Evolutionary conservation across 306 rosid species (phyloP).

Genomic region (Rosa multiflora): DNA sequence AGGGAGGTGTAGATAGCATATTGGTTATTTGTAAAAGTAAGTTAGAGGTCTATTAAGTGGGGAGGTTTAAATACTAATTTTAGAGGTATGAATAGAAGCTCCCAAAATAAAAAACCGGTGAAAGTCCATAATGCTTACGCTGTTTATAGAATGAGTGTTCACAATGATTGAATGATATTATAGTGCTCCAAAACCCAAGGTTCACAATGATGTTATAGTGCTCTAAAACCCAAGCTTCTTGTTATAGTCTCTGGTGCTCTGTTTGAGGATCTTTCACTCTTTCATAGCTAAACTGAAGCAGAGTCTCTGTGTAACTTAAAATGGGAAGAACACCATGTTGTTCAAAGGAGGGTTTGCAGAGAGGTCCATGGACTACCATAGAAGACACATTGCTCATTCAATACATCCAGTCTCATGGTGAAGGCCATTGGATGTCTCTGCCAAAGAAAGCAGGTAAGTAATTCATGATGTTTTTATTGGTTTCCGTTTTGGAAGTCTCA

Average conservation of each 20-base stretch:
- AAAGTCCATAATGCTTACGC: background rate
- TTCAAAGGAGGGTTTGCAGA: conserved; percentile 60
- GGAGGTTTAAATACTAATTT: too few relatives aligned
- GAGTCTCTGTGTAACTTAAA: background rate
- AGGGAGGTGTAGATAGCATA: too few relatives aligned
- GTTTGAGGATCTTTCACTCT: background rate
- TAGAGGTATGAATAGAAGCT: too few relatives aligned
- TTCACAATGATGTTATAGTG: background rate
- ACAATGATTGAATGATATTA: background rate
- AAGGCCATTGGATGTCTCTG: conserved; percentile 77
- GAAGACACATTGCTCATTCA: conserved; percentile 72
- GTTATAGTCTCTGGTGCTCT: background rate
- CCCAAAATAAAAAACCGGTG: background rate
- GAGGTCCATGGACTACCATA: conserved; percentile 78
- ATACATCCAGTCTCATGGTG: conserved; percentile 64
- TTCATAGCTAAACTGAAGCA: background rate
- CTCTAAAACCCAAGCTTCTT: background rate
- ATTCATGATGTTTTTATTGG: background rate
- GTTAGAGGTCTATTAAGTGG: too few relatives aligned
- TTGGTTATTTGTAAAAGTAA: too few relatives aligned
- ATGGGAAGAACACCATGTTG: conserved; percentile 82
- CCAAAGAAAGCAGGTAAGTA: conserved; percentile 63
- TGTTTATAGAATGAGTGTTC: background rate
- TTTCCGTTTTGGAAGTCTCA: background rate
- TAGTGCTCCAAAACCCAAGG: background rate